Evolutionary conservation across 805 yeast genomes (phyloP), one percentile per base, ranked within the genome.

Genomic region (Torulaspora quercuum): DNA sequence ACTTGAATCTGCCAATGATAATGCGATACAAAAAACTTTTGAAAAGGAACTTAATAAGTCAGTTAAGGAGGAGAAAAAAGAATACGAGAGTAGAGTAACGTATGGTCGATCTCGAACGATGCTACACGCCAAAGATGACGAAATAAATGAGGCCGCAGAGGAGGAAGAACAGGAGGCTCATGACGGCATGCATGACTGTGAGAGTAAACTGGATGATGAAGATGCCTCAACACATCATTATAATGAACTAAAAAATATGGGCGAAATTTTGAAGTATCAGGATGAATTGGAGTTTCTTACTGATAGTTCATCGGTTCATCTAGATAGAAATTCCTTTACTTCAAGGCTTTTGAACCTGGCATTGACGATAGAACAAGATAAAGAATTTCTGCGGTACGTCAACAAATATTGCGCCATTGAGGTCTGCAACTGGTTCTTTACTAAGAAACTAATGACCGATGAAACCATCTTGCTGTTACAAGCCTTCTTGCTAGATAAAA

Each of bases 241-340:
- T 29, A 53, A 53, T 30, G 61, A 57, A 34, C 37, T 59, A 31
- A 53, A 45, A 35, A 52, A 50, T 20, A 49, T 56, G 37, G 75
- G 75, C 3, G 53, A 55, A 15, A 50, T 52, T 10, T 41, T 61
- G 2, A 59, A 62, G 35, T 58, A 46, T 29, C 49, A 49, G 27
- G 68, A 66, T 33, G 69, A 67, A 20, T 40, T 61, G 21, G 64
- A 54, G n/a, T 65, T 64, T 35, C 33, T 66, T 5, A 22, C 56
- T 2, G 57, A 51, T 8, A 40, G 34, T n/a, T 33, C 29, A 6
- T 36, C 50, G 4, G 35, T 24, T 6, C 28, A 17, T 7, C 14
- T 36, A 20, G 24, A 37, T 10, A 15, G 26, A 10, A 15, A 25
- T n/a, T 15, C 34, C 7, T 39, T 43, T 7, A 39, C 43, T n/a